These are phyloP conservation scores for Aquanectria penicillioides DNA, from an alignment of 2,329 filamentous ascomycete genomes.

Conservation along the genomic window DNA sequence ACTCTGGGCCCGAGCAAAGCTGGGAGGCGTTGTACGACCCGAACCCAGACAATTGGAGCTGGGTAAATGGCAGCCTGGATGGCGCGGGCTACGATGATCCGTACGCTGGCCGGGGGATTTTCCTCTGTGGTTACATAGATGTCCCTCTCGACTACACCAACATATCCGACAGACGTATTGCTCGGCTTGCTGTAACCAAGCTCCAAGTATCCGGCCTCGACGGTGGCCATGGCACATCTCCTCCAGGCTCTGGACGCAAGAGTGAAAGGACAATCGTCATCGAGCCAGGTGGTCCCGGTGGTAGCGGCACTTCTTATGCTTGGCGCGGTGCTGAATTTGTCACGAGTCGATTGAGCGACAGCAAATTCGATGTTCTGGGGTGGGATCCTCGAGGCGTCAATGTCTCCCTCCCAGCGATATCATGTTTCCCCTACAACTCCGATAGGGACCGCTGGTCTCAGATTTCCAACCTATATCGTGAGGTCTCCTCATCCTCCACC, in stretches of 20 bases:
- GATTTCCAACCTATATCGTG: slow-evolving; percentile 50
- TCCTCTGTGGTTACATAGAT: slow-evolving; percentile 59
- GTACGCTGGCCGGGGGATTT: slow-evolving; percentile 54
- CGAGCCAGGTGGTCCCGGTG: slow-evolving; percentile 62
- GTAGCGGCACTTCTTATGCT: slow-evolving; percentile 55
- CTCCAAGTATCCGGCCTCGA: slow-evolving; percentile 58
- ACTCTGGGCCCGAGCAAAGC: slow-evolving; percentile 46
- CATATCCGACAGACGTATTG: slow-evolving; percentile 53
- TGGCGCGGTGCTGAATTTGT: slow-evolving; percentile 51
- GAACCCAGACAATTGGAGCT: slow-evolving; percentile 57
- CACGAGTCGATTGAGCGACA: slow-evolving; percentile 53
- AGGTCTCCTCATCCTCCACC: slow-evolving; percentile 46
- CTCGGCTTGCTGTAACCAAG: slow-evolving; percentile 59
- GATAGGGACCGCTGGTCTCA: slow-evolving; percentile 59
- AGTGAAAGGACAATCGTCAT: slow-evolving; percentile 60
- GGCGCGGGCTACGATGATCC: slow-evolving; percentile 37
- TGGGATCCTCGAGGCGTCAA: slow-evolving; percentile 67
- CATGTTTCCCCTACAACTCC: slow-evolving; percentile 58
- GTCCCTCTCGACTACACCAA: slow-evolving; percentile 61
- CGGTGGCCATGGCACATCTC: slow-evolving; percentile 27
- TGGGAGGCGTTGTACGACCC: slow-evolving; percentile 57
- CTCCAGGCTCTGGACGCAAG: slow-evolving; percentile 44
- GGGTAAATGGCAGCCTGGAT: slow-evolving; percentile 46
- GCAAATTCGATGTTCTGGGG: slow-evolving; percentile 59
- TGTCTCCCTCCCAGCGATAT: slow-evolving; percentile 53